Base-by-base conservation (phyloP, 108 stramenopile genomes). In the Licmophora abbreviata region DNA sequence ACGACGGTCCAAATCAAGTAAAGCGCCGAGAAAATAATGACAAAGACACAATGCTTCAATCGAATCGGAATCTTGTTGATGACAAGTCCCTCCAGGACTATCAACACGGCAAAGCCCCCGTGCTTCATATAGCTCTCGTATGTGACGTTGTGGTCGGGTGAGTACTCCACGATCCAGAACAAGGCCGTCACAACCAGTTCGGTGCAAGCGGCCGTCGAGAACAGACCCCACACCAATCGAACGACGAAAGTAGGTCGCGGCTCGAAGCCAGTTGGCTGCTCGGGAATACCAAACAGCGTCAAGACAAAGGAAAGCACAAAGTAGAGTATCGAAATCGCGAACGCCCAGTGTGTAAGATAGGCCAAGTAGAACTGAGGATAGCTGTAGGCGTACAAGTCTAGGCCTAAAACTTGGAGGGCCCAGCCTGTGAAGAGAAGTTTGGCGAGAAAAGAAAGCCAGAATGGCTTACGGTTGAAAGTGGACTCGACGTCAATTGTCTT, bases 341-440 rank as follows among this genome's bases (percentile, higher is more conserved):
- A 46, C 3, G 23, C 45, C 45, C 45, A 46, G 45, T 46, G 3
- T 26, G 45, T 46, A 20, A 46, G 21, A 8, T 46, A 46, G 18
- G 45, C 45, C 45, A 46, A 24, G 8, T 24, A 46, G 25, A 46
- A 46, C 3, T 40, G 38, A 40, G n/a, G n/a, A n/a, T n/a, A n/a
- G n/a, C n/a, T n/a, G n/a, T n/a, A n/a, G n/a, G n/a, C n/a, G n/a
- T n/a, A n/a, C n/a, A n/a, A n/a, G n/a, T n/a, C n/a, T n/a, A n/a
- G n/a, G n/a, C n/a, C n/a, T n/a, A n/a, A n/a, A n/a, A n/a, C n/a
- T n/a, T n/a, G n/a, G n/a, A n/a, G n/a, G n/a, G n/a, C n/a, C n/a
- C n/a, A n/a, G n/a, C n/a, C n/a, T n/a, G n/a, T n/a, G n/a, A n/a
- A n/a, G n/a, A n/a, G n/a, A n/a, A n/a, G n/a, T n/a, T n/a, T n/a